phyloP scores from a whole-genome alignment of 2,329 filamentous ascomycete genomes.

The Fusarium sp. region DNA sequence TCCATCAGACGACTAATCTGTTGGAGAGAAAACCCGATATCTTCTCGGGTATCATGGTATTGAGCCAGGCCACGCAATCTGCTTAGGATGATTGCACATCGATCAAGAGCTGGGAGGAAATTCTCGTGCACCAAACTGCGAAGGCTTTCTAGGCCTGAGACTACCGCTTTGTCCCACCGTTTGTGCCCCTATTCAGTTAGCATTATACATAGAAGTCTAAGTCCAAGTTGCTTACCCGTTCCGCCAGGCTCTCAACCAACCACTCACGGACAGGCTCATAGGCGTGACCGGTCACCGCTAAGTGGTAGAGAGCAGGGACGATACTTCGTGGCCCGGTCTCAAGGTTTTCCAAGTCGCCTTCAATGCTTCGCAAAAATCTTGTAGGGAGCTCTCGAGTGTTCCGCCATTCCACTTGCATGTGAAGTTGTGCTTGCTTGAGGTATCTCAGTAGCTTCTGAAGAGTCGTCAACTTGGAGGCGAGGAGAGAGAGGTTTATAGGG shows the following conservation, averaged over 20 bases:
- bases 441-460: slow-evolving; percentile 91
- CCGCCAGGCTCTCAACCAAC: slow-evolving; percentile 86
- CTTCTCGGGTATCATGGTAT: slow-evolving; percentile 78
- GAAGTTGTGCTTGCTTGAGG: slow-evolving; percentile 82
- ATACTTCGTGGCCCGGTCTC: slow-evolving; percentile 73
- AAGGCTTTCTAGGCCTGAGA: slow-evolving; percentile 82
- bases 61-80: slow-evolving; percentile 86
- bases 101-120: slow-evolving; percentile 88
- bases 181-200: slow-evolving; percentile 79
- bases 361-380: slow-evolving; percentile 83
- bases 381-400: slow-evolving; percentile 83
- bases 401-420: slow-evolving; percentile 87
- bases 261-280: slow-evolving; percentile 85
- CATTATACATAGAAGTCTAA: slow-evolving; percentile 31
- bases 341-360: slow-evolving; percentile 78
- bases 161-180: slow-evolving; percentile 92
- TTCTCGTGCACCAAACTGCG: slow-evolving; percentile 87
- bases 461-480: slow-evolving; percentile 89
- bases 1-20: slow-evolving; percentile 78
- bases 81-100: slow-evolving; percentile 84
- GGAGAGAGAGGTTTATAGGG: slow-evolving; percentile 84
- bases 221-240: slow-evolving; percentile 71
- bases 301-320: slow-evolving; percentile 84
- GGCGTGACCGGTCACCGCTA: slow-evolving; percentile 87
- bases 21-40: slow-evolving; percentile 75